phyloP scores from a whole-genome alignment of 2,329 filamentous ascomycete genomes.

The Alternaria postmessia region DNA sequence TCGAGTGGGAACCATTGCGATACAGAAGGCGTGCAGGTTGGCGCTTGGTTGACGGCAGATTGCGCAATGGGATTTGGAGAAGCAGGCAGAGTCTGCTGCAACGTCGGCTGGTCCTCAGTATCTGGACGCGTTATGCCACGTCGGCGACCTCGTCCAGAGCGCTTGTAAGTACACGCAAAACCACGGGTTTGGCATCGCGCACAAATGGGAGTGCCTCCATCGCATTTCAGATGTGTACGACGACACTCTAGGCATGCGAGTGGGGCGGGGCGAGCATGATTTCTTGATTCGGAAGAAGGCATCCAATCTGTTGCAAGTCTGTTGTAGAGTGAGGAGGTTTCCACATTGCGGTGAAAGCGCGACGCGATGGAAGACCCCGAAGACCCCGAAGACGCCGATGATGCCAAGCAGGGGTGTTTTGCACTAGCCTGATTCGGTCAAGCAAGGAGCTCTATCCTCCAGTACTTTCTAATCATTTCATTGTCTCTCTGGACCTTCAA shows the following conservation, averaged over 20 bases:
- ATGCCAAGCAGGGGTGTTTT: not conserved
- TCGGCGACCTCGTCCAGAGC: constrained; percentile 55
- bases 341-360: not conserved
- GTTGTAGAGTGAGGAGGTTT: constrained; percentile 4
- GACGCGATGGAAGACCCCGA: constrained; percentile 8
- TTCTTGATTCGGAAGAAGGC: constrained; percentile 2
- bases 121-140: constrained; percentile 32
- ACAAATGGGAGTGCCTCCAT: constrained; percentile 53
- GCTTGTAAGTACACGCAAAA: constrained; percentile 55
- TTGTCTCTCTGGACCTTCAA: not conserved
- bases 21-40: constrained; percentile 16
- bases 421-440: not conserved
- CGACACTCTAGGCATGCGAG: constrained; percentile 59
- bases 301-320: not conserved
- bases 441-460: not conserved
- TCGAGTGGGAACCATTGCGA: constrained; percentile 31
- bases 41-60: constrained; percentile 19
- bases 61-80: not conserved
- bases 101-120: not conserved
- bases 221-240: constrained; percentile 58
- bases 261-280: constrained; percentile 24
- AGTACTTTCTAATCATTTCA: not conserved
- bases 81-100: not conserved
- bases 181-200: constrained; percentile 54
- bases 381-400: not conserved